A percentile compares a stretch with the other conserved stretches of the same genome.
phyloP scores from a whole-genome alignment of 495 filamentous ascomycete genomes.

The Entonaema liquescens region DNA sequence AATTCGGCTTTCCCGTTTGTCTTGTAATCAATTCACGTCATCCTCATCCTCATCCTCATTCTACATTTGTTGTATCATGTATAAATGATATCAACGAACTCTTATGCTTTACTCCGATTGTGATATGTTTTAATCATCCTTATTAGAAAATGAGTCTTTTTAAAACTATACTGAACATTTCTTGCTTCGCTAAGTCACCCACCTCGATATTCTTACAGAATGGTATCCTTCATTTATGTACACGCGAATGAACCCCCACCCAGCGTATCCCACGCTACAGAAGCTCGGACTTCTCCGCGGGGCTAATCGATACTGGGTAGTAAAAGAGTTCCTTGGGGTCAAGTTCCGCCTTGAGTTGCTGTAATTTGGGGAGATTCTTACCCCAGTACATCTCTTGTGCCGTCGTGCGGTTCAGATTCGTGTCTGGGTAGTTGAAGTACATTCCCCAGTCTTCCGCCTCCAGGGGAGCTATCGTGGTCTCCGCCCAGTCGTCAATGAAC shows the following conservation, averaged over 20 bases:
- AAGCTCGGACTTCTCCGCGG: slow-evolving; percentile 36
- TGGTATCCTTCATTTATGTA: slow-evolving; percentile 33
- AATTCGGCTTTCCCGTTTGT: no score
- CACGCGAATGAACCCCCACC: slow-evolving; percentile 4
- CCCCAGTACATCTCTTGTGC: slow-evolving; percentile 62
- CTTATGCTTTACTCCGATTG: not conserved
- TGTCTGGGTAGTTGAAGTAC: slow-evolving; percentile 60
- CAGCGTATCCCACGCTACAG: slow-evolving; percentile 6
- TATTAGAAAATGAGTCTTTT: not conserved
- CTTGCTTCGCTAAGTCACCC: not conserved
- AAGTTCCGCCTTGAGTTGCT: slow-evolving; percentile 61
- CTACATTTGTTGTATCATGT: no score
- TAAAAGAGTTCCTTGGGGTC: slow-evolving; percentile 70
- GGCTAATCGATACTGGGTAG: slow-evolving; percentile 66
- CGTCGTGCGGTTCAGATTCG: slow-evolving; percentile 47
- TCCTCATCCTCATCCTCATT: no score
- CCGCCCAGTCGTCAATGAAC: slow-evolving; percentile 53
- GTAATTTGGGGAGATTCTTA: slow-evolving; percentile 58
- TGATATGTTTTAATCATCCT: no score
- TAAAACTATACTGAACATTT: not conserved
- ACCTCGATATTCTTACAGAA: not conserved
- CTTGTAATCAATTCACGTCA: no score
- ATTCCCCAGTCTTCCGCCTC: slow-evolving; percentile 50
- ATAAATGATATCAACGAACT: no score
- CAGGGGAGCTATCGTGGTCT: slow-evolving; percentile 45